A percentile compares a stretch with the other conserved stretches of the same genome.
Evolutionary conservation across 1,284 basidiomycete genomes (phyloP).

Genomic region (Inonotus hispidus): DNA sequence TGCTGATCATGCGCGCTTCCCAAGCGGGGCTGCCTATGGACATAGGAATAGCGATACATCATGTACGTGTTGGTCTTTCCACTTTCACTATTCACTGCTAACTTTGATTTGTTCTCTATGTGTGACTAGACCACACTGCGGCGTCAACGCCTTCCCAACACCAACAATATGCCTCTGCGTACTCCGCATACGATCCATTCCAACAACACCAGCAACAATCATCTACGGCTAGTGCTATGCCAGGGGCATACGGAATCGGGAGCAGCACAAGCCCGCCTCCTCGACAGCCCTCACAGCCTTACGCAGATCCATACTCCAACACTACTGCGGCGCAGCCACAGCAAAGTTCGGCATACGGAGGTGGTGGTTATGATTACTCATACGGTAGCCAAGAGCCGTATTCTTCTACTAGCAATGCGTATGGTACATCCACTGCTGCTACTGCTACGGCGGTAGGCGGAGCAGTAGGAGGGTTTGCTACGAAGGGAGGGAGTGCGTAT

Average conservation of each 20-base stretch:
- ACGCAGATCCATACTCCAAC: conserved; percentile 4
- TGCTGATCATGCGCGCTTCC: conserved; percentile 25
- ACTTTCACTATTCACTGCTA: neutral
- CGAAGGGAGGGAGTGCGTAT: neutral
- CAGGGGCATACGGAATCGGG: conserved; percentile 7
- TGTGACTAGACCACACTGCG: conserved; percentile 45
- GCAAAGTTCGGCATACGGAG: neutral
- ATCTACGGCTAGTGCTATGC: conserved; percentile 23
- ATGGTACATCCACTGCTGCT: neutral
- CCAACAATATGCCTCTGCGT: conserved; percentile 41
- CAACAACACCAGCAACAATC: conserved; percentile 37
- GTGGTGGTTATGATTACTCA: neutral
- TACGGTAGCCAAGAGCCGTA: neutral
- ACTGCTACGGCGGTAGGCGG: conserved; percentile 1
- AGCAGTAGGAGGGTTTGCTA: neutral
- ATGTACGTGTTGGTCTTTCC: conserved; percentile 38
- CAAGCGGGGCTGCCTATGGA: conserved; percentile 42
- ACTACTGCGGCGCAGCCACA: neutral
- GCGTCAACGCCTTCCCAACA: conserved; percentile 33
- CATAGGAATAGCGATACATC: conserved; percentile 48
- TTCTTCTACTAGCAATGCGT: neutral
- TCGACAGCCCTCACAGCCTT: conserved; percentile 25
- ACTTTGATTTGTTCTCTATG: conserved; percentile 8
- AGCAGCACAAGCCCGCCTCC: conserved; percentile 26
- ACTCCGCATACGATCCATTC: conserved; percentile 33